Evolutionary conservation across 2,329 filamentous ascomycete genomes (phyloP), one percentile per base, ranked within the genome.

Genomic region (Alternaria brassicae): DNA sequence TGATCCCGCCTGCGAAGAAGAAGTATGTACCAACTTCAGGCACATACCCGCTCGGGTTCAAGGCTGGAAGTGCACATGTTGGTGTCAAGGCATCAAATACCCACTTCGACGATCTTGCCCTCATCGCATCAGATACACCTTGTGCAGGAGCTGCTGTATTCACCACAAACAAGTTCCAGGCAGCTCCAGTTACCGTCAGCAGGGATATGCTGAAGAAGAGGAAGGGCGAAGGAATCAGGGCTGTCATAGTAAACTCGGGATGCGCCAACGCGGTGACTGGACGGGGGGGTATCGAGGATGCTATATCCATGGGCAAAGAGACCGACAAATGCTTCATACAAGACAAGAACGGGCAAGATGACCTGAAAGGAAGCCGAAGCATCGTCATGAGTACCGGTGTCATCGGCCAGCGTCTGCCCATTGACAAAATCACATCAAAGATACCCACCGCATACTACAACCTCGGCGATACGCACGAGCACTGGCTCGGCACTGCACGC

Each of bases 361-460:
- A 81, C 66, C 80, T 79, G 10, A 77, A 79, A 41, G 81, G 83
- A 45, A 81, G 85, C 36, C 84, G 83, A 66, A 95, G 92, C n/a
- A 84, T 99, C 47, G 94, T 98, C 62, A 98, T 99, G 95, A 97
- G 93, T 77, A 99, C 95, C 2, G 95, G 95, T 54, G 95, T 99
- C 42, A 99, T 99, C 75, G 95, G 95, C 8, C 94, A 98, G 80
- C 88, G 91, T 62, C 85, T 99, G 23, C 95, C 95, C 9, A 96
- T 98, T 71, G 83, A 91, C 66, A 97, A 96, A 79, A 99, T 99
- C 73, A 81, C 94, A 47, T 83, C 87, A 73, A 90, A 91, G 58
- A 92, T 99, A 55, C 92, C 94, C 3, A 84, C 86, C 8, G 93
- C 91, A 5, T 87, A 92, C 74, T 81, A 84, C 60, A 86, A 86